A percentile compares a stretch with the other conserved stretches of the same genome.
Conservation (phyloP, 345 rosid genomes). For the Syzygium aqueum region DNA sequence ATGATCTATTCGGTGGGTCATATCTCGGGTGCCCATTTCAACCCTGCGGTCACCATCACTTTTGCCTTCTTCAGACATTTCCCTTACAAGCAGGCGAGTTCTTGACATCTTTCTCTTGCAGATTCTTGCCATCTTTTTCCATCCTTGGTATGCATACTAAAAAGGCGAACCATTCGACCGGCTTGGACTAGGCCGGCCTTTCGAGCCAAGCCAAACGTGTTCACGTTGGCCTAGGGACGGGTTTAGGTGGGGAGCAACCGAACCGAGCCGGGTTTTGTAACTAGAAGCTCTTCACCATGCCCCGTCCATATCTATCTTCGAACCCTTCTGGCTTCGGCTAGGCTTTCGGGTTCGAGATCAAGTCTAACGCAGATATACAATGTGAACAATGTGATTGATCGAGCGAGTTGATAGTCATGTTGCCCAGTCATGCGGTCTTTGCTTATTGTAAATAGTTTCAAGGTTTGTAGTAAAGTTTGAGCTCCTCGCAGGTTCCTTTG, state of each 20-base stretch:
- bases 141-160: background rate
- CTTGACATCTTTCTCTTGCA: background rate
- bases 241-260: too few species aligned
- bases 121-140: background rate
- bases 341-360: background rate
- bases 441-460: background rate
- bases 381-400: background rate
- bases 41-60: constrained; percentile 65
- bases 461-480: background rate
- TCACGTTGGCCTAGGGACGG: background rate
- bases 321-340: background rate
- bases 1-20: constrained; percentile 65
- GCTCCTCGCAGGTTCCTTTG: constrained; percentile 25
- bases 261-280: too few species aligned
- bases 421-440: background rate
- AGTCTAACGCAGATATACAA: background rate
- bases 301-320: too few species aligned
- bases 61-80: constrained; percentile 46
- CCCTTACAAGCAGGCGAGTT: constrained; percentile 34
- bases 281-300: too few species aligned
- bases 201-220: background rate
- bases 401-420: background rate
- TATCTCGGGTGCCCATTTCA: constrained; percentile 81
- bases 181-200: background rate
- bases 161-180: background rate